Conservation (phyloP, 805 yeast genomes). For the Candida corydali region DNA sequence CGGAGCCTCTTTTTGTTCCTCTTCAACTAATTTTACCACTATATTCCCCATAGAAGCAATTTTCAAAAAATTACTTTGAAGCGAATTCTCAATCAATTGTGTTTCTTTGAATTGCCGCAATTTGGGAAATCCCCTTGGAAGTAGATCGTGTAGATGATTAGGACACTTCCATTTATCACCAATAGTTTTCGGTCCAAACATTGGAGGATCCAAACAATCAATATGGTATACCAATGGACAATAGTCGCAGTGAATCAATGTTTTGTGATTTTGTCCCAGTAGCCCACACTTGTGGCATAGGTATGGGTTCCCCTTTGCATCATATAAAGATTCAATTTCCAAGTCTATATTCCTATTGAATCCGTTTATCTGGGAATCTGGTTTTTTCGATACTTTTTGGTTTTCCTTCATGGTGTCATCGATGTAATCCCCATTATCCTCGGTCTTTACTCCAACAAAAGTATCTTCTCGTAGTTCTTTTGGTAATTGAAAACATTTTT, state of each 20-base stretch:
- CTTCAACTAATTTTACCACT: conserved; percentile 29
- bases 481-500: conserved; percentile 53
- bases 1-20: conserved; percentile 14
- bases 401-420: conserved; percentile 49
- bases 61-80: conserved; percentile 30
- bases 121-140: conserved; percentile 33
- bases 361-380: conserved; percentile 32
- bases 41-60: conserved; percentile 26
- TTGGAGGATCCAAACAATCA: conserved; percentile 78
- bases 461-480: conserved; percentile 55
- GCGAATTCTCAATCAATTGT: conserved; percentile 48
- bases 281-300: conserved; percentile 74
- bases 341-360: conserved; percentile 44
- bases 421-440: conserved; percentile 65
- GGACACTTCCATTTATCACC: conserved; percentile 92
- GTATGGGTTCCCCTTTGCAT: conserved; percentile 63
- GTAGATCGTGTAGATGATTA: conserved; percentile 59
- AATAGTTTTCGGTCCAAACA: conserved; percentile 64
- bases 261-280: conserved; percentile 57
- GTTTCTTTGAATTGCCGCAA: conserved; percentile 50
- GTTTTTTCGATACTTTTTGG: conserved; percentile 36
- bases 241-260: conserved; percentile 73
- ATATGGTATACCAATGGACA: conserved; percentile 84
- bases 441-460: conserved; percentile 69
- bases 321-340: conserved; percentile 63